phyloP scores from a whole-genome alignment of 768 basidiomycete genomes.

The Kwoniella heveanensis region DNA sequence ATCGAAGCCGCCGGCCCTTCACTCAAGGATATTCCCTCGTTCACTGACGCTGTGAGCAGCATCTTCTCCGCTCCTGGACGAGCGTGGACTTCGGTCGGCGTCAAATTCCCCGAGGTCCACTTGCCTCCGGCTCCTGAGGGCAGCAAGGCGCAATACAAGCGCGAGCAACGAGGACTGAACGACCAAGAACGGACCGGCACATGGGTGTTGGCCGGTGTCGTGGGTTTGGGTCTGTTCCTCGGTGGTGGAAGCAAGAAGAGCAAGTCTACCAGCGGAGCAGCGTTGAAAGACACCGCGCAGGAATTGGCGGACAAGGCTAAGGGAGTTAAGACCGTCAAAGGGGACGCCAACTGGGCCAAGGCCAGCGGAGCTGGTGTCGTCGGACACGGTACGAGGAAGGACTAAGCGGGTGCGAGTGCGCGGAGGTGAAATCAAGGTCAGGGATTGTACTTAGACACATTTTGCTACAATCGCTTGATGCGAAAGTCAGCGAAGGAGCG shows the following conservation, averaged over 20 bases:
- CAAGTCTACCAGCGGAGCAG: slow-evolving; percentile 20
- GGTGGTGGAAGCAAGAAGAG: slow-evolving; percentile 56
- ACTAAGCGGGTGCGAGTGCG: slow-evolving; percentile 14
- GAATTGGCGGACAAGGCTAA: slow-evolving; percentile 12
- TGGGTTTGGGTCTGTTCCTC: slow-evolving; percentile 61
- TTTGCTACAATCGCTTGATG: neutral
- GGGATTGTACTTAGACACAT: too few relatives aligned
- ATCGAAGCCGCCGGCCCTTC: slow-evolving; percentile 28
- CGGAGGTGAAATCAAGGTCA: too few relatives aligned
- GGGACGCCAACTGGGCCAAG: slow-evolving; percentile 45
- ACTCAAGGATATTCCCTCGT: slow-evolving; percentile 26
- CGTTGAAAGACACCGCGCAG: slow-evolving; percentile 5
- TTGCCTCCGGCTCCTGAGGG: slow-evolving; percentile 24
- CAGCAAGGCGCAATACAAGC: slow-evolving; percentile 33
- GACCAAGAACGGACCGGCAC: slow-evolving; percentile 61
- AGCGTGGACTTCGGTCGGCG: slow-evolving; percentile 40
- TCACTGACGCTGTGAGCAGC: slow-evolving; percentile 34
- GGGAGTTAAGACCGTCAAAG: slow-evolving; percentile 21
- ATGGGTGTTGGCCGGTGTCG: slow-evolving; percentile 61
- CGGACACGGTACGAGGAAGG: slow-evolving; percentile 47
- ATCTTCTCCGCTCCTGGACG: slow-evolving; percentile 25
- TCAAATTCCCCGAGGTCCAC: slow-evolving; percentile 33
- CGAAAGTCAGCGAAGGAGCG: too few relatives aligned
- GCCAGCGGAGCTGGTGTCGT: slow-evolving; percentile 49
- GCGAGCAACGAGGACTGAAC: slow-evolving; percentile 47